phyloP scores from a whole-genome alignment of 768 basidiomycete genomes.

The Lepiota brunneoincarnata region DNA sequence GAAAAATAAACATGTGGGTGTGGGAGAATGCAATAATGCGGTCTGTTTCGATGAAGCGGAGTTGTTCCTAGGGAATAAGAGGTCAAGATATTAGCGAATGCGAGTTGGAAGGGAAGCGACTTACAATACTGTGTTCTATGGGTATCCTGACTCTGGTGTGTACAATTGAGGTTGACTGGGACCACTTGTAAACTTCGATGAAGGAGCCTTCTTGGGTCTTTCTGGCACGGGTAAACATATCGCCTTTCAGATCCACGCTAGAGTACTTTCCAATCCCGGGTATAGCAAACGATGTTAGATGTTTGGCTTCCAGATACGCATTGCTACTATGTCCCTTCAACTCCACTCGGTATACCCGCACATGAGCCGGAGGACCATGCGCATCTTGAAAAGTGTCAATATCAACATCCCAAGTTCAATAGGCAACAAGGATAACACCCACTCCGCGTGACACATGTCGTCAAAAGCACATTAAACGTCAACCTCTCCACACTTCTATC shows the following conservation, averaged over 20 bases:
- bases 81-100: background rate
- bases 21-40: slow-evolving; percentile 9
- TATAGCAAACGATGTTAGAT: slow-evolving; percentile 7
- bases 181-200: slow-evolving; percentile 10
- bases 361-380: slow-evolving; percentile 1
- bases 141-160: slow-evolving; percentile 12
- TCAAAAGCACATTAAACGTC: slow-evolving; percentile 7
- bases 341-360: slow-evolving; percentile 5
- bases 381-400: background rate
- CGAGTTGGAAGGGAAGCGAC: background rate
- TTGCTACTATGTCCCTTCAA: slow-evolving; percentile 1
- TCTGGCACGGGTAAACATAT: slow-evolving; percentile 7
- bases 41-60: slow-evolving; percentile 9
- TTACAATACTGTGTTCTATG: slow-evolving; percentile 6
- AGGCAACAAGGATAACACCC: background rate
- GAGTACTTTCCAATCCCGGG: slow-evolving; percentile 10
- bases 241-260: slow-evolving; percentile 9
- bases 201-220: slow-evolving; percentile 7
- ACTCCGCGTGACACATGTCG: slow-evolving; percentile 9
- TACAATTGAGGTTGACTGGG: slow-evolving; percentile 4
- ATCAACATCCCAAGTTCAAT: background rate
- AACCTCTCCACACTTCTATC: background rate
- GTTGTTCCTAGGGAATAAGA: background rate
- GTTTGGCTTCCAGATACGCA: slow-evolving; percentile 7
- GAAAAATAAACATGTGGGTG: slow-evolving; percentile 8